phyloP scores from a whole-genome alignment of 257 asterid genomes.

The Lycium barbarum region DNA sequence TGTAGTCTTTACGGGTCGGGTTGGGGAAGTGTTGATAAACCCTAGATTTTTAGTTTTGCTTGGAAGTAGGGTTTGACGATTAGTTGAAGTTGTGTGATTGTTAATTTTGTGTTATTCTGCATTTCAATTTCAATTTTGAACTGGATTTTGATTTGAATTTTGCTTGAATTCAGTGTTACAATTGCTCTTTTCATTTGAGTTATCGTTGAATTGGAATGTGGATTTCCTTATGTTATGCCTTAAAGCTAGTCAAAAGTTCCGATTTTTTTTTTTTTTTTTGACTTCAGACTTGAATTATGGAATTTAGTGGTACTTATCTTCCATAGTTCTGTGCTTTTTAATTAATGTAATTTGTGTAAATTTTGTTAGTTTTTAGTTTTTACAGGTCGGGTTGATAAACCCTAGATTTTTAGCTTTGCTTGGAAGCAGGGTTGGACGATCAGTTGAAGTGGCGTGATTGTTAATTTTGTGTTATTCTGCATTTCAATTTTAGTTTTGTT shows the following conservation, averaged over 20 bases:
- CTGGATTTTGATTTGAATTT: background rate
- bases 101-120: slow-evolving; percentile 2
- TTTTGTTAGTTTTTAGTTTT: slow-evolving; percentile 36
- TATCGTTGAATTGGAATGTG: slow-evolving; percentile 14
- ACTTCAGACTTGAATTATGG: too few species aligned
- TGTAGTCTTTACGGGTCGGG: slow-evolving; percentile 27
- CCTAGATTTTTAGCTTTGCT: slow-evolving; percentile 48
- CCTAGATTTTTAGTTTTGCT: slow-evolving; percentile 49
- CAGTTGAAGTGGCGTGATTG: slow-evolving; percentile 36
- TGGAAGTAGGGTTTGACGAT: slow-evolving; percentile 51
- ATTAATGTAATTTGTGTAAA: slow-evolving; percentile 24
- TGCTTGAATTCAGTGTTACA: background rate
- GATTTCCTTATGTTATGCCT: background rate
- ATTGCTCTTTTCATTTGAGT: background rate
- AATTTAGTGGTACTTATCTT: background rate
- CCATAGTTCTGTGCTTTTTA: slow-evolving; percentile 22
- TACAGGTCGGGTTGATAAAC: slow-evolving; percentile 31
- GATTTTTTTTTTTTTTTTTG: too few species aligned
- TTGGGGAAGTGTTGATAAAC: slow-evolving; percentile 41
- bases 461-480: slow-evolving; percentile 5
- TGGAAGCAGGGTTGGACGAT: slow-evolving; percentile 51
- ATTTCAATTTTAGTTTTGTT: slow-evolving; percentile 28
- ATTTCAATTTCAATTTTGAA: slow-evolving; percentile 29
- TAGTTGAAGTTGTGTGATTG: slow-evolving; percentile 37
- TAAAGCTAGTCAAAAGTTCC: background rate